A percentile compares a stretch with the other conserved stretches of the same genome.
Conservation (phyloP, 169 alveolate species). For the Besnoitia besnoiti region DNA sequence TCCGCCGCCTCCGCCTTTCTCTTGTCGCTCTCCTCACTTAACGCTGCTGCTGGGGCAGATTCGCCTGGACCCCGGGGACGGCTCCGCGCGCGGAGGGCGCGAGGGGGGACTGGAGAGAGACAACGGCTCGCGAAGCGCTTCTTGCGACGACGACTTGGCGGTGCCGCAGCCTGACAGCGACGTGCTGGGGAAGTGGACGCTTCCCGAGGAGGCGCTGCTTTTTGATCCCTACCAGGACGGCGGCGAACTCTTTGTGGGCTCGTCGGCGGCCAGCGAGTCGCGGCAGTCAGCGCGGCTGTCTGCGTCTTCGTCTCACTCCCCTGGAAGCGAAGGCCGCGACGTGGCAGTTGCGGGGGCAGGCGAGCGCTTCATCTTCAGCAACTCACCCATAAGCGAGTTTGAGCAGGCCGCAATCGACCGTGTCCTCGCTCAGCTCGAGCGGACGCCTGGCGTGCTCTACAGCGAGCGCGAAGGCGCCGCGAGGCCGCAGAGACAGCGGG, state of each 20-base stretch:
- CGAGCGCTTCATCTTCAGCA: slow-evolving; percentile 45
- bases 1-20: slow-evolving; percentile 1
- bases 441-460: neutral
- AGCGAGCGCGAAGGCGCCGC: neutral
- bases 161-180: neutral
- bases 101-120: neutral
- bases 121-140: neutral
- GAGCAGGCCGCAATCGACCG: slow-evolving; percentile 49
- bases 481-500: neutral
- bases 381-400: slow-evolving; percentile 42
- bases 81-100: neutral
- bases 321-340: slow-evolving; percentile 10
- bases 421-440: slow-evolving; percentile 23
- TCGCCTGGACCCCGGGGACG: neutral
- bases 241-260: neutral
- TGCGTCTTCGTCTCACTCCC: neutral
- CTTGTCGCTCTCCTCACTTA: neutral
- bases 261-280: neutral
- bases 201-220: slow-evolving; percentile 29
- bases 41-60: slow-evolving; percentile 18
- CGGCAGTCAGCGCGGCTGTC: neutral
- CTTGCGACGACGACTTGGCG: neutral
- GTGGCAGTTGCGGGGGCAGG: slow-evolving; percentile 7
- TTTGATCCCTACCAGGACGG: neutral
- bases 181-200: slow-evolving; percentile 4